Conservation (phyloP, 495 filamentous ascomycete genomes). For the Aspergillus nidulans region DNA sequence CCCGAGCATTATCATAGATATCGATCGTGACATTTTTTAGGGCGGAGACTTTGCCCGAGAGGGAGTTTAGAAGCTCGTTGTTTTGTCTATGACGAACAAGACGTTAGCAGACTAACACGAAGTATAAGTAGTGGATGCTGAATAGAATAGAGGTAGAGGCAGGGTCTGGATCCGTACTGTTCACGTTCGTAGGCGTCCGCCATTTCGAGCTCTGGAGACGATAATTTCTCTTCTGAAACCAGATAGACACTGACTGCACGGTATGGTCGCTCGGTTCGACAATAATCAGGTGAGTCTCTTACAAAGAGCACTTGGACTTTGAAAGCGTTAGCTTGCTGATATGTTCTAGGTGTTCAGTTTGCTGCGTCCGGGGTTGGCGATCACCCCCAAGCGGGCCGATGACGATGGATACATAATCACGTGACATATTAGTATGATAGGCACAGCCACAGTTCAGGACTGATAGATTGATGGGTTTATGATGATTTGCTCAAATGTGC, state of each 20-base stretch:
- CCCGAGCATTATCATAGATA: constrained; percentile 91
- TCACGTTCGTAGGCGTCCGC: constrained; percentile 95
- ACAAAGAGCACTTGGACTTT: not conserved
- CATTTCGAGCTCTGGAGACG: constrained; percentile 49
- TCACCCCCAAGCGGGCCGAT: not conserved
- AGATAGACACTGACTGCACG: no score
- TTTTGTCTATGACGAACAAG: constrained; percentile 60
- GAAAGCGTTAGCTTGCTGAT: not conserved
- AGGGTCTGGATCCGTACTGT: constrained; percentile 40
- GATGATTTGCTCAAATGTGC: constrained; percentile 56
- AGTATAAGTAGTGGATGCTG: not conserved
- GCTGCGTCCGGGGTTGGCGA: not conserved
- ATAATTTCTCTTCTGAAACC: not conserved
- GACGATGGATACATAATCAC: not conserved
- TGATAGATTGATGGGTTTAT: no score
- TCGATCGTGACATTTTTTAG: constrained; percentile 96
- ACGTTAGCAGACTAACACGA: not conserved
- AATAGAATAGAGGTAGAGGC: not conserved
- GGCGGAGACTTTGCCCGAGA: constrained; percentile 83
- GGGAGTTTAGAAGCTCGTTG: constrained; percentile 88
- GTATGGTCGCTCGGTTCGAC: no score
- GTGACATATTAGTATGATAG: no score
- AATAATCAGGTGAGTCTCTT: no score
- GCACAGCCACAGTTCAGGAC: not conserved
- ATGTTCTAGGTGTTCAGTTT: not conserved